Base-by-base conservation (phyloP, 176 grass and related monocot species). In the Bonia amplexicaulis region DNA sequence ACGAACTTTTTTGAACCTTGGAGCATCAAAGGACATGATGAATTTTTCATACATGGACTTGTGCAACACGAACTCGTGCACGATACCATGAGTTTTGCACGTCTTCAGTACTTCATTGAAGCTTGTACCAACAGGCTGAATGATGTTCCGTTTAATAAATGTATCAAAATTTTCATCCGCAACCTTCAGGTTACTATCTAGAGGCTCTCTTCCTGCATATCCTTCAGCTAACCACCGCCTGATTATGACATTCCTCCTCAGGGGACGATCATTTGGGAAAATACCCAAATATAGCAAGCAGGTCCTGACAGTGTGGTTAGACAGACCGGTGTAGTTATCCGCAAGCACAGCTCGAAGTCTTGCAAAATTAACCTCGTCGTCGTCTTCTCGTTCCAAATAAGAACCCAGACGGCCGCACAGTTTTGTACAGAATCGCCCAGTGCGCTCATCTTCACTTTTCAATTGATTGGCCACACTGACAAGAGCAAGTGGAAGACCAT, bases 191-290 rank as follows among this genome's bases (percentile, higher is more conserved):
- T 81, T 47, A 57, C 7, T 69, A 7, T 11, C 7, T 17, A 13
- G 10, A 54, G 26, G 20, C 6, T 54, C 11, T 9, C 66, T 71
- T 57, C 14, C n/a, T 19, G 49, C 35, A 20, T 82, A 82, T 14
- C 80, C 80, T 82, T 82, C 79, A 44, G 79, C 66, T 2, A 70
- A 9, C 51, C 79, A 82, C 11, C 79, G 66, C 35, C 66, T 82
- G 13, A 45, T 42, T 42, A 82, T 14, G 6, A 15, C n/a, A 4
- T 42, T 70, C 79, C n/a, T 82, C 79, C 1, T 70, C 3, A 70
- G 49, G 8, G 48, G 49, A 7, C 9, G 66, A n/a, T 27, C 49
- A 1, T 1, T 70, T 5, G 79, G 66, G 20, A 57, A 70, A 16
- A 70, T 19, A 12, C 79, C 9, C 2, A 68, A 31, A 40, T 69